phyloP scores from a whole-genome alignment of 1,139 yeast genomes.

The Protomyces inundatus region DNA sequence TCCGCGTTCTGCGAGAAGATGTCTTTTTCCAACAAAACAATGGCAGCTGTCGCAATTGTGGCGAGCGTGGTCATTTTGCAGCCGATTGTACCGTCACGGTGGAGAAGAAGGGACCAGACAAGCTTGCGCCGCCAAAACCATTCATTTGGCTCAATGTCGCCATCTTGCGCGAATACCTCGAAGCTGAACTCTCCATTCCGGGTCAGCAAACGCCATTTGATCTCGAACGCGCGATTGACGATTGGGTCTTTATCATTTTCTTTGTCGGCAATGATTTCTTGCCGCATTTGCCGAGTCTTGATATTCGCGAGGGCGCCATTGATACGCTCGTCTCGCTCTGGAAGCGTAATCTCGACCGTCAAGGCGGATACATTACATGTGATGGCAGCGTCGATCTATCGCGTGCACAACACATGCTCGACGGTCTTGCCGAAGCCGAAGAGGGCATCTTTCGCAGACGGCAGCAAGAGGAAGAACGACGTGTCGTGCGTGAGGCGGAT shows the following conservation, averaged over 20 bases:
- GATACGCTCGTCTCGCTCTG: constrained; percentile 75
- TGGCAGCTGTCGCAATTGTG: constrained; percentile 38
- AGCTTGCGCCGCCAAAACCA: constrained; percentile 61
- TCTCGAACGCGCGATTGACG: constrained; percentile 92
- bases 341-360: constrained; percentile 63
- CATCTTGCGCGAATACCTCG: constrained; percentile 80
- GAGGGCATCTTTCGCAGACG: constrained; percentile 69
- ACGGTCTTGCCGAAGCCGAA: constrained; percentile 65
- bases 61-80: constrained; percentile 32
- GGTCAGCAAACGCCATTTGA: constrained; percentile 71
- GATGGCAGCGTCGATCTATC: constrained; percentile 74
- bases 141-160: constrained; percentile 91
- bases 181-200: constrained; percentile 70
- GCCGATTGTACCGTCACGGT: constrained; percentile 33
- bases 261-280: constrained; percentile 97
- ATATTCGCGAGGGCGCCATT: constrained; percentile 90
- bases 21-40: constrained; percentile 70
- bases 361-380: constrained; percentile 76
- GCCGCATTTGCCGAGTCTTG: constrained; percentile 92
- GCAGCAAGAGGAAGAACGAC: constrained; percentile 61
- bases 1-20: constrained; percentile 87
- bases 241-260: constrained; percentile 98
- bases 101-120: constrained; percentile 46
- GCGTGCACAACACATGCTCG: constrained; percentile 68
- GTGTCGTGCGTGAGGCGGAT: constrained; percentile 59